Evolutionary conservation across 805 yeast species (phyloP).

Genomic region (Hanseniaspora occidentalis): DNA sequence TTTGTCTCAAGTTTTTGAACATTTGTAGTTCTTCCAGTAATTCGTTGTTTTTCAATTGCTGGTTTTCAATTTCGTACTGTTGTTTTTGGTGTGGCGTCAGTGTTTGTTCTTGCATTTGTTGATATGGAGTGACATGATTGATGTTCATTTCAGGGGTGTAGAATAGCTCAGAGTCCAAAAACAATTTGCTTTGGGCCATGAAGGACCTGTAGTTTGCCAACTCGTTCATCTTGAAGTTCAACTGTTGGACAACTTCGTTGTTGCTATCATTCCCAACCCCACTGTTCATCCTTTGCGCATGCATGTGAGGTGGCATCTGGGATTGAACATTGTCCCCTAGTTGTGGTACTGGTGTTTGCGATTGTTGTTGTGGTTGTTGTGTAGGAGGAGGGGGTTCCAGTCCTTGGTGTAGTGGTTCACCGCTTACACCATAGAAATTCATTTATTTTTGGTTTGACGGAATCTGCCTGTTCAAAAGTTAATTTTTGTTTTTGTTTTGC

Average conservation of each 20-base stretch:
- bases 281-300: background rate
- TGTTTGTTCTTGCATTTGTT: conserved; percentile 4
- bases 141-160: conserved; percentile 6
- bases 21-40: conserved; percentile 4
- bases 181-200: conserved; percentile 5
- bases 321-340: background rate
- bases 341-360: background rate
- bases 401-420: background rate
- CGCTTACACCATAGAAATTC: conserved; percentile 1
- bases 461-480: background rate
- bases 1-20: background rate
- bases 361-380: background rate
- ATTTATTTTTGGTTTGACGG: background rate
- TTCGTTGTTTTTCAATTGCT: conserved; percentile 6
- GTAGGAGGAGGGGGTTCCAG: background rate
- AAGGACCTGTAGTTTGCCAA: conserved; percentile 6
- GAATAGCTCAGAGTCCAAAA: conserved; percentile 6
- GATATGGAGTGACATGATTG: conserved; percentile 5
- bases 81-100: conserved; percentile 4
- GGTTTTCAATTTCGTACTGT: conserved; percentile 4
- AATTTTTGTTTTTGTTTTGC: background rate
- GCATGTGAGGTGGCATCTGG: background rate
- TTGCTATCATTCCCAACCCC: background rate
- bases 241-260: conserved; percentile 1
- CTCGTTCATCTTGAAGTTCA: conserved; percentile 5